These are phyloP conservation scores for Talaromyces stipitatus DNA, from an alignment of 495 filamentous ascomycete species.

Conservation along the genomic window DNA sequence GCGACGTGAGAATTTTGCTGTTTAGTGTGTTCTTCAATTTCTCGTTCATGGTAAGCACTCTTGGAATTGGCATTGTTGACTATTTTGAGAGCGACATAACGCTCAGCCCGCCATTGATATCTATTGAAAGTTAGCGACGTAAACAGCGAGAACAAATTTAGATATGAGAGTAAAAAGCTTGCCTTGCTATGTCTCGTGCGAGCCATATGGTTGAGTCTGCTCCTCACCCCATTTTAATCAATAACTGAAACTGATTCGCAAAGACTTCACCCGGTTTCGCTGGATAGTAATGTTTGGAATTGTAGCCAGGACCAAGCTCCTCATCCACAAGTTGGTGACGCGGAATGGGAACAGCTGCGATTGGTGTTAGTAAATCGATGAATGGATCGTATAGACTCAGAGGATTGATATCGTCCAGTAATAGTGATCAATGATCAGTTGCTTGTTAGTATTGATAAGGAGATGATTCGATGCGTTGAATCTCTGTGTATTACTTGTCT, in stretches of 20 bases:
- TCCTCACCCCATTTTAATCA: conserved; percentile 41
- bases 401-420: no score
- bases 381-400: no score
- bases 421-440: no score
- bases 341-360: background rate
- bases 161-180: conserved; percentile 15
- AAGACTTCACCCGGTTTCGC: conserved; percentile 32
- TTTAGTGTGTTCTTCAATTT: conserved; percentile 15
- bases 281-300: conserved; percentile 33
- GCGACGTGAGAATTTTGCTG: conserved; percentile 14
- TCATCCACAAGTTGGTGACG: conserved; percentile 21
- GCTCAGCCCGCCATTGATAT: conserved; percentile 18
- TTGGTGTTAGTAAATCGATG: no score
- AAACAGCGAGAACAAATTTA: conserved; percentile 8
- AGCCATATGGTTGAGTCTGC: conserved; percentile 39
- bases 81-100: conserved; percentile 21
- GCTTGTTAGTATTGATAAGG: no score
- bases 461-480: no score
- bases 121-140: conserved; percentile 11
- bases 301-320: conserved; percentile 25
- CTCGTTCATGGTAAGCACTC: conserved; percentile 17
- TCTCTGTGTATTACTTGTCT: no score
- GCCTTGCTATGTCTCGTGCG: conserved; percentile 18
- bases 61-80: conserved; percentile 15
- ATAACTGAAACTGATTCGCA: conserved; percentile 28